Conservation (phyloP, 148 eudicot genomes). For the Camellia japonica region DNA sequence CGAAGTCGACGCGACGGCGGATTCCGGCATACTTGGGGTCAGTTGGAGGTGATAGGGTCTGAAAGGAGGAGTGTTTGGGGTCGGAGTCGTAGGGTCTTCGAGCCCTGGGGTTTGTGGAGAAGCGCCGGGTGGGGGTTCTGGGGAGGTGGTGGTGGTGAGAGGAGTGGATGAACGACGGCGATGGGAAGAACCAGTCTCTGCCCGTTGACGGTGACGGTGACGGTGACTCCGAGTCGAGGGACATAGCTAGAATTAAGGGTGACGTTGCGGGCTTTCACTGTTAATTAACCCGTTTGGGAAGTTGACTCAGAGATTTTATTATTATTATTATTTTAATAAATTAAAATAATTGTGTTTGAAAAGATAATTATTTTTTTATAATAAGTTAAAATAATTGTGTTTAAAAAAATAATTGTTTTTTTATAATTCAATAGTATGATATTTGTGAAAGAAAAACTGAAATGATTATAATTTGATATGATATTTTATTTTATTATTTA, state of each 20-base stretch:
- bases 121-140: constrained; percentile 20
- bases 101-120: constrained; percentile 21
- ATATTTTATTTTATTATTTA: no score
- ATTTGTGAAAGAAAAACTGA: no score
- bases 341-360: no score
- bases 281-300: no score
- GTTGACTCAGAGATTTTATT: no score
- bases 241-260: constrained; percentile 16
- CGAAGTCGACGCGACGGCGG: constrained; percentile 25
- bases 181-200: constrained; percentile 46
- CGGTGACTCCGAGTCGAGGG: constrained; percentile 22
- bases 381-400: no score
- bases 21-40: constrained; percentile 15
- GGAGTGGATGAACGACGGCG: constrained; percentile 27
- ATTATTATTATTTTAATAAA: no score
- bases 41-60: not conserved
- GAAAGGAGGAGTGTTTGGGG: not conserved
- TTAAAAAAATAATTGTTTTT: no score
- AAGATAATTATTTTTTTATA: no score
- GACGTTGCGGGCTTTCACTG: not conserved
- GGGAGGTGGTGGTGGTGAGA: constrained; percentile 15
- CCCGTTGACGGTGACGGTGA: constrained; percentile 19
- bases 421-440: no score
- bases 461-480: no score
- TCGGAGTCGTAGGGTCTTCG: not conserved